These are phyloP conservation scores for Nicotiana knightiana DNA, from an alignment of 257 asterid genomes.

Conservation along the genomic window DNA sequence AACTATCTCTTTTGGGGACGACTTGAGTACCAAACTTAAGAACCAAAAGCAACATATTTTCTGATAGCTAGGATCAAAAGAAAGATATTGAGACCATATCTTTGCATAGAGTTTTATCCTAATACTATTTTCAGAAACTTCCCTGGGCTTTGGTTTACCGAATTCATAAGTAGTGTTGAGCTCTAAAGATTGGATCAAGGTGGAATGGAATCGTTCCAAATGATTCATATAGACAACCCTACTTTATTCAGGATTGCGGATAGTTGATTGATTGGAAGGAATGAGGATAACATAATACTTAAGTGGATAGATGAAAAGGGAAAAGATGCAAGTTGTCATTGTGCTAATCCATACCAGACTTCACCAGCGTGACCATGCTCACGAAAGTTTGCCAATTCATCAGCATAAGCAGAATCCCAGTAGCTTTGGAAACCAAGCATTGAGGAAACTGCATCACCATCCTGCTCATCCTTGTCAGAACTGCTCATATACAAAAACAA, in stretches of 20 bases:
- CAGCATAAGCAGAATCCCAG: slow-evolving; percentile 93
- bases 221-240: background rate
- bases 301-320: background rate
- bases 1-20: no score
- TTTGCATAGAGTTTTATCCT: background rate
- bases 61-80: background rate
- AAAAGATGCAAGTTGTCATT: background rate
- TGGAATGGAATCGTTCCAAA: background rate
- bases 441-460: slow-evolving; percentile 64
- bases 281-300: background rate
- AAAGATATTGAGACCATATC: background rate
- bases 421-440: slow-evolving; percentile 95
- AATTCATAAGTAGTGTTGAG: background rate
- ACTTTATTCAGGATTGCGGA: background rate
- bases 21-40: background rate
- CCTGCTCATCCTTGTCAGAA: slow-evolving; percentile 95
- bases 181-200: background rate
- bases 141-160: background rate
- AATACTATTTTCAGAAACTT: background rate
- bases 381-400: slow-evolving; percentile 75
- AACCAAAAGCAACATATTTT: background rate
- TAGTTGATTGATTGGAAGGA: background rate
- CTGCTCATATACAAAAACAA: slow-evolving; percentile 27
- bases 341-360: slow-evolving; percentile 60
- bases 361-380: slow-evolving; percentile 96